A percentile compares a stretch with the other conserved stretches of the same genome.
Evolutionary conservation across 2,329 filamentous ascomycete species (phyloP).

Genomic region (Nothophoma quercina): DNA sequence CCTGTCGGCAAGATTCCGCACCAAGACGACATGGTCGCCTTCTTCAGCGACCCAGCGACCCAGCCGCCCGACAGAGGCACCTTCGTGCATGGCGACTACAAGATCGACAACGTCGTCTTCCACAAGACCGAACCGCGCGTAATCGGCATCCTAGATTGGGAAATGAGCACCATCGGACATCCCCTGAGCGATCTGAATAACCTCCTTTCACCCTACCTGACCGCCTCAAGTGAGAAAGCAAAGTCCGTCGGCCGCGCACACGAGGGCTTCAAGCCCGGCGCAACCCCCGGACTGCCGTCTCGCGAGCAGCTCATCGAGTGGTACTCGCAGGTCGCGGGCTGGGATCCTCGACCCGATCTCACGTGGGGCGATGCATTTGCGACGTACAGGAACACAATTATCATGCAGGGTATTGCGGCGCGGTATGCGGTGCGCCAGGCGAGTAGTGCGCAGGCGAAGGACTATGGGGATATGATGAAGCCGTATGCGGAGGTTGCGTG

Average conservation of each 20-base stretch:
- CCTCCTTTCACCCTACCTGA: constrained; percentile 62
- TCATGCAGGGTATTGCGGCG: constrained; percentile 91
- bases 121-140: constrained; percentile 87
- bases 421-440: constrained; percentile 85
- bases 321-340: constrained; percentile 74
- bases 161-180: constrained; percentile 98
- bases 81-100: constrained; percentile 94
- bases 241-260: constrained; percentile 51
- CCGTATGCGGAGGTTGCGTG: constrained; percentile 82
- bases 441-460: constrained; percentile 80
- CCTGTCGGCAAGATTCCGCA: constrained; percentile 84
- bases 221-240: constrained; percentile 49
- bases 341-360: constrained; percentile 69
- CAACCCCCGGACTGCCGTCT: constrained; percentile 71
- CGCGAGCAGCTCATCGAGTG: constrained; percentile 67
- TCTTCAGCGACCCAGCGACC: constrained; percentile 73
- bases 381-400: constrained; percentile 65
- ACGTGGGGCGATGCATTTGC: constrained; percentile 71
- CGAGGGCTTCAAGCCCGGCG: constrained; percentile 66
- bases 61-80: constrained; percentile 81
- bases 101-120: constrained; percentile 74
- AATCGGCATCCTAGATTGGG: constrained; percentile 90
- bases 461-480: constrained; percentile 73
- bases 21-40: constrained; percentile 79
- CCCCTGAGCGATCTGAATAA: constrained; percentile 91